Evolutionary conservation across 139 green algal genomes (phyloP).

Genomic region (Coccomyxa sp.): DNA sequence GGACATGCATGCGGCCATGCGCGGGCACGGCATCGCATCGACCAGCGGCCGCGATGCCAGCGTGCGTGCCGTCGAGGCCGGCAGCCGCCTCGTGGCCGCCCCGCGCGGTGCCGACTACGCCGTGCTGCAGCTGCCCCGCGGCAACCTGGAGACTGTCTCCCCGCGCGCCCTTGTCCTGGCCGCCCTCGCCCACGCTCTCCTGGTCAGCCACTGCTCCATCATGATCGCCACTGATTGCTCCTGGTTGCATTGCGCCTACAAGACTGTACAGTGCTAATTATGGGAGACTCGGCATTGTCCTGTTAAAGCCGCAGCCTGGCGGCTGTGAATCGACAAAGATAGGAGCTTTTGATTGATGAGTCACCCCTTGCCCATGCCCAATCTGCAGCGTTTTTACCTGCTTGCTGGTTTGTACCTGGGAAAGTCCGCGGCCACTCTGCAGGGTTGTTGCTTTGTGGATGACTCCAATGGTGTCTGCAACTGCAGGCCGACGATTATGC

Average conservation of each 20-base stretch:
- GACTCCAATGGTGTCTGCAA: background rate
- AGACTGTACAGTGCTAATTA: too few species aligned
- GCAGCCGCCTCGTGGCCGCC: constrained; percentile 47
- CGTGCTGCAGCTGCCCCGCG: constrained; percentile 84
- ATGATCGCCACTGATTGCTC: too few species aligned
- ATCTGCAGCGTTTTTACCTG: too few species aligned
- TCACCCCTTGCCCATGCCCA: too few species aligned
- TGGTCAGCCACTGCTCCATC: constrained; percentile 11
- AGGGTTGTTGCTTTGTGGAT: too few species aligned
- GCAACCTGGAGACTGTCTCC: constrained; percentile 86
- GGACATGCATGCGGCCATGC: constrained; percentile 64
- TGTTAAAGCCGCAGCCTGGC: too few species aligned
- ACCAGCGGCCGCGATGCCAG: constrained; percentile 31
- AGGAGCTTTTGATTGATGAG: too few species aligned
- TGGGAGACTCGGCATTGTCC: background rate
- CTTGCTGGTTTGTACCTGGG: too few species aligned
- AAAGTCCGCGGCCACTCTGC: too few species aligned
- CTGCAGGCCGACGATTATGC: constrained; percentile 35
- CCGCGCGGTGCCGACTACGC: constrained; percentile 25
- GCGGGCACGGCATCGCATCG: constrained; percentile 2
- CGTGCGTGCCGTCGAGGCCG: constrained; percentile 63
- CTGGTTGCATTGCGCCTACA: background rate
- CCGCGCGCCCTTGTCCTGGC: constrained; percentile 80
- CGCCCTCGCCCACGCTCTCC: constrained; percentile 50
- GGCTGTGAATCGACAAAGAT: too few species aligned